Evolutionary conservation across 768 basidiomycete genomes (phyloP).

Genomic region (Lactarius hatsudake): DNA sequence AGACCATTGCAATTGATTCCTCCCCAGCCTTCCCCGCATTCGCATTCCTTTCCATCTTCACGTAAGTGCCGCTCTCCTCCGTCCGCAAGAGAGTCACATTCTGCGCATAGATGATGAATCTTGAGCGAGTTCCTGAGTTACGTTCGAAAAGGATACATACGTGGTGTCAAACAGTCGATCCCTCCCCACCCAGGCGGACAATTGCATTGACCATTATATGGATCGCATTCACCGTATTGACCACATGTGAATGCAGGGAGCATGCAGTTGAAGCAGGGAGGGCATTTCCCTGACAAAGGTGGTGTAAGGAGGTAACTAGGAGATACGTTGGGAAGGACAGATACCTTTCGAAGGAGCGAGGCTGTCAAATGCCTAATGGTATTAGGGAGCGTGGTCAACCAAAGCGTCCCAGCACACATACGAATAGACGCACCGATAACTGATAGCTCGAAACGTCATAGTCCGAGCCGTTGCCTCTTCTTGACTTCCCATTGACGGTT

Average conservation of each 20-base stretch:
- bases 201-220: constrained; percentile 92
- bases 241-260: constrained; percentile 90
- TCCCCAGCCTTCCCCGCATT: constrained; percentile 93
- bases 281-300: constrained; percentile 46
- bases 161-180: constrained; percentile 88
- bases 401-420: not conserved
- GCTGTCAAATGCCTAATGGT: constrained; percentile 5
- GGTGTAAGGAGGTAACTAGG: not conserved
- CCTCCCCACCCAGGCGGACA: constrained; percentile 98
- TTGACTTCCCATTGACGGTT: constrained; percentile 8
- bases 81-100: constrained; percentile 93
- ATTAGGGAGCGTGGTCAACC: not conserved
- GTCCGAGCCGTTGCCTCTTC: constrained; percentile 8
- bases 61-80: constrained; percentile 82
- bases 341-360: constrained; percentile 20
- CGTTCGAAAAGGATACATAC: constrained; percentile 46
- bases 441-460: constrained; percentile 8
- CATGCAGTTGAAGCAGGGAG: constrained; percentile 95
- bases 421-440: constrained; percentile 3
- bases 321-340: not conserved
- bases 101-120: constrained; percentile 39
- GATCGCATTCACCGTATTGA: constrained; percentile 87
- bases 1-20: constrained; percentile 97
- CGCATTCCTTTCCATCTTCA: constrained; percentile 69
- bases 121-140: not conserved